These are phyloP conservation scores for Ophiostoma ips DNA, from an alignment of 2,329 filamentous ascomycete genomes.

Conservation along the genomic window DNA sequence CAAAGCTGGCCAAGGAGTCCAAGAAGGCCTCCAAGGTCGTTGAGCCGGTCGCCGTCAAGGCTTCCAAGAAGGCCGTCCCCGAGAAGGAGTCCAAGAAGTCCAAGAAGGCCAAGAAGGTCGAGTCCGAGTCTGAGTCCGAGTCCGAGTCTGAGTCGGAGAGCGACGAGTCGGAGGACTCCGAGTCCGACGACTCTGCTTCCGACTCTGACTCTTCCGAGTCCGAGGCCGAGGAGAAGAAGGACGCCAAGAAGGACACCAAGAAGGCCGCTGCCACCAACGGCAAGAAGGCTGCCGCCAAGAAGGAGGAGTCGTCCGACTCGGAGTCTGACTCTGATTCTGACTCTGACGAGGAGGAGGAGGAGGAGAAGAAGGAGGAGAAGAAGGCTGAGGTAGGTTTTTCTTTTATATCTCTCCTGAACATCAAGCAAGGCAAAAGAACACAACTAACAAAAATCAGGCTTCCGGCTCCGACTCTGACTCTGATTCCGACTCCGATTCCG, in stretches of 20 bases:
- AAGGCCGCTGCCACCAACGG: too few relatives aligned
- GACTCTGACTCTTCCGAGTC: conserved; percentile 15
- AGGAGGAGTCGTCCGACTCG: conserved; percentile 12
- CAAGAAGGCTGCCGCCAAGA: too few relatives aligned
- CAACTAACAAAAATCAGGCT: too few relatives aligned
- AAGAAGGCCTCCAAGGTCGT: conserved; percentile 1
- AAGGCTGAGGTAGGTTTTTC: too few relatives aligned
- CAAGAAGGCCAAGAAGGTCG: conserved; percentile 28
- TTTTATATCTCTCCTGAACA: too few relatives aligned
- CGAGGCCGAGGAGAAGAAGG: conserved; percentile 24
- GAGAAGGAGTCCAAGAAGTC: conserved; percentile 44
- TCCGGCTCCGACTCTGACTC: conserved; percentile 19
- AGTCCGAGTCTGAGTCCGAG: conserved; percentile 17
- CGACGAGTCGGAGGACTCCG: conserved; percentile 8
- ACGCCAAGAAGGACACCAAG: conserved; percentile 25
- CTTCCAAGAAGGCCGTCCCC: conserved; percentile 27
- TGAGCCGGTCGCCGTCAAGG: conserved; percentile 21
- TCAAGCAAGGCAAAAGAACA: too few relatives aligned
- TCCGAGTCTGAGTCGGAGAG: conserved; percentile 13
- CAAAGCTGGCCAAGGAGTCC: conserved; percentile 44
- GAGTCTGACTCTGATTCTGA: conserved; percentile 21
- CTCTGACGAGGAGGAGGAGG: conserved; percentile 15
- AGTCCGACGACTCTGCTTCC: conserved; percentile 14
- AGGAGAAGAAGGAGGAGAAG: conserved; percentile 30
- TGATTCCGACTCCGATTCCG: conserved; percentile 21